Conservation (phyloP, 108 stramenopile species). For the Skeletonema marinoi region DNA sequence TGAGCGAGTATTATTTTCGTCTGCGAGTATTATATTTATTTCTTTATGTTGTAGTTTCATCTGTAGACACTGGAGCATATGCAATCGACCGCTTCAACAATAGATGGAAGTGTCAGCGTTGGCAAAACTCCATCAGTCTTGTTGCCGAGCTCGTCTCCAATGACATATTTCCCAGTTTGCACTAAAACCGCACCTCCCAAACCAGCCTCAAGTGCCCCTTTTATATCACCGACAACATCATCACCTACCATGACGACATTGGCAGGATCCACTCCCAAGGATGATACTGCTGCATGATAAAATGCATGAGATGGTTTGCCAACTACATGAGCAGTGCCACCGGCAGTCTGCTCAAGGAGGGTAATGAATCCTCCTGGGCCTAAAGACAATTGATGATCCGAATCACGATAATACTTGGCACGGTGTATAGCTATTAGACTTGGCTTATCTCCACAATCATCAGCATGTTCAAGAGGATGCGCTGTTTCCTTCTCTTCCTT, state of each 20-base stretch:
- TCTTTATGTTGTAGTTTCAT: neutral
- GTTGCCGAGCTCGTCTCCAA: slow-evolving; percentile 50
- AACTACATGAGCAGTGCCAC: slow-evolving; percentile 45
- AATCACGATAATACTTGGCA: slow-evolving; percentile 54
- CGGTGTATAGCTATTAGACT: slow-evolving; percentile 70
- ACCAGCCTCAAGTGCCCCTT: slow-evolving; percentile 60
- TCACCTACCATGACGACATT: slow-evolving; percentile 72
- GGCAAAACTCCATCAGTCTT: slow-evolving; percentile 27
- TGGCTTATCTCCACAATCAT: neutral
- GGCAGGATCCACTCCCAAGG: slow-evolving; percentile 29
- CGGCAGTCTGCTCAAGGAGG: slow-evolving; percentile 51
- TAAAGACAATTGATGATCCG: slow-evolving; percentile 45
- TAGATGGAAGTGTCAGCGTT: slow-evolving; percentile 44
- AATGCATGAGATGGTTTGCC: slow-evolving; percentile 71
- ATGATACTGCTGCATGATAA: slow-evolving; percentile 51
- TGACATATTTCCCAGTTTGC: slow-evolving; percentile 65
- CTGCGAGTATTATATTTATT: no score
- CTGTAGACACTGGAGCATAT: slow-evolving; percentile 23
- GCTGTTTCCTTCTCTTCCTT: neutral
- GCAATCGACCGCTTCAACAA: slow-evolving; percentile 72
- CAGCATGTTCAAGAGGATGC: neutral
- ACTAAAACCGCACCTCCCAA: slow-evolving; percentile 65
- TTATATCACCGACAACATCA: slow-evolving; percentile 62
- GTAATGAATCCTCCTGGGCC: slow-evolving; percentile 76
- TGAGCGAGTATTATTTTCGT: neutral